Evolutionary conservation across 257 asterid species (phyloP).

Genomic region (Avicennia marina): DNA sequence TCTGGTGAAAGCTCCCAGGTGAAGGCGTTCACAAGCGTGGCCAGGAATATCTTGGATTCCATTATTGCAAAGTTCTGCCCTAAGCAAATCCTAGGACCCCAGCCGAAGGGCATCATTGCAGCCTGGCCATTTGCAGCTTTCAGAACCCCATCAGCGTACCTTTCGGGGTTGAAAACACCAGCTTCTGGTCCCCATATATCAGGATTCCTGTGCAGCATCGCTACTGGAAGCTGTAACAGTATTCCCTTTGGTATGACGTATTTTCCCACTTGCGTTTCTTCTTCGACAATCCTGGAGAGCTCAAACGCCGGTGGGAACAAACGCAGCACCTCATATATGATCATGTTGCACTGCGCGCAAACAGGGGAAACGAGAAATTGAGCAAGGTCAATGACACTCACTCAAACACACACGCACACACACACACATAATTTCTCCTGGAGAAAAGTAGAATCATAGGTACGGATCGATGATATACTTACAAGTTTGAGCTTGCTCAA

Average conservation of each 20-base stretch:
- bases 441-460: too few relatives aligned
- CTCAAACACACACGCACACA: not conserved
- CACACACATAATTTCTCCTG: too few relatives aligned
- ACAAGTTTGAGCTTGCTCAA: constrained; percentile 31
- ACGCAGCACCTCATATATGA: constrained; percentile 30
- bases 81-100: constrained; percentile 42
- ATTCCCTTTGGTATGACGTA: constrained; percentile 26
- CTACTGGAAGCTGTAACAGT: constrained; percentile 26
- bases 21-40: constrained; percentile 24
- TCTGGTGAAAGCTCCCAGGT: constrained; percentile 29
- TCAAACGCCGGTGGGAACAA: constrained; percentile 26
- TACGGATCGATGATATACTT: not conserved
- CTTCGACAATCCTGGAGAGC: constrained; percentile 23
- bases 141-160: constrained; percentile 28
- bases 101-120: constrained; percentile 35
- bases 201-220: constrained; percentile 25
- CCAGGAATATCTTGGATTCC: constrained; percentile 37
- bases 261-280: constrained; percentile 35
- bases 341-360: constrained; percentile 24
- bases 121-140: constrained; percentile 37
- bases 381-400: too few relatives aligned
- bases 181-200: constrained; percentile 45
- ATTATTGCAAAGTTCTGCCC: constrained; percentile 34
- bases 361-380: too few relatives aligned
- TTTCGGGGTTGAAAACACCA: constrained; percentile 30